Base-by-base conservation (phyloP, 345 rosid genomes). In the Salix suchowensis region DNA sequence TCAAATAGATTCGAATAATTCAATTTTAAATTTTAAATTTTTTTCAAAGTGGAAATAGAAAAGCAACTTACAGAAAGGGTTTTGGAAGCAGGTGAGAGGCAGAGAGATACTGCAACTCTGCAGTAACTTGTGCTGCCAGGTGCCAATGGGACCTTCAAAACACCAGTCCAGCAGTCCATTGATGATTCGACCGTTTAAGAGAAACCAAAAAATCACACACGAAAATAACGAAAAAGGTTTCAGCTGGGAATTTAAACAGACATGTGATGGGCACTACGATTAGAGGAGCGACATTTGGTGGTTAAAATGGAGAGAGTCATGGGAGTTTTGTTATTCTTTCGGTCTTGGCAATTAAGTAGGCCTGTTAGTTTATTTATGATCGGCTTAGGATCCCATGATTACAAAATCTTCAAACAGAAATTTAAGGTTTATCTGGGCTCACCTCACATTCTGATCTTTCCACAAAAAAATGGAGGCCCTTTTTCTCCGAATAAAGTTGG, bases 21-120 rank as follows among this genome's bases (percentile, higher is more conserved):
- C 18, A 16, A 18, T 50, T 44, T 21, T 44, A 16, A 4, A 32
- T 30, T 11, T 46, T 24, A 1, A 26, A 26, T 1, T 1, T 26
- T 26, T 26, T 42, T 18, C 21, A 30, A 11, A n/a, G 6, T 14
- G n/a, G 64, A 42, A 67, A 55, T 23, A n/a, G 10, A 54, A 68
- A 72, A 48, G 75, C 13, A 44, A 74, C 85, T 79, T 76, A 89
- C 96, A 14, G 71, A 24, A 37, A 88, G 76, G 65, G 88, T 34
- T 65, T 77, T 73, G 73, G 89, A 78, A 69, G 80, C 16, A 44
- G 88, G 30, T 18, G 91, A 87, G 74, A 89, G 79, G 79, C 94
- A 88, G 79, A 94, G 89, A 79, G 94, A 89, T 4, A 88, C 92
- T 12, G 92, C 94, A 52, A 95, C 91, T 77, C 86, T 84, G 87